Evolutionary conservation across 192 early-diverging fungal species (phyloP).

Genomic region (Phycomyces nitens): DNA sequence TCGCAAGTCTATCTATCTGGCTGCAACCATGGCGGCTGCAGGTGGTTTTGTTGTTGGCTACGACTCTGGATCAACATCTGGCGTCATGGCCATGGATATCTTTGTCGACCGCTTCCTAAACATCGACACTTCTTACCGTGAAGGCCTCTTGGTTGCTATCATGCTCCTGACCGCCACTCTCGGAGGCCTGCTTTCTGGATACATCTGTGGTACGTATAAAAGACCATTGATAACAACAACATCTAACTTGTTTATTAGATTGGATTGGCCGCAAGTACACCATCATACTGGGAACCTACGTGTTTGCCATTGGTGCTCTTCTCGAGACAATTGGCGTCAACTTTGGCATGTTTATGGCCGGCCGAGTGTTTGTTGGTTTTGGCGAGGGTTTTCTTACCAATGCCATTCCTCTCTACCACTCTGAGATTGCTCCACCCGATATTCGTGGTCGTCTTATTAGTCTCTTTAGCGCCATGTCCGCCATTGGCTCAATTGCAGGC

Average conservation of each 20-base stretch:
- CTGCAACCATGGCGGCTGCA: constrained; percentile 20
- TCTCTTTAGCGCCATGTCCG: constrained; percentile 85
- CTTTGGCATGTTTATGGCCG: constrained; percentile 35
- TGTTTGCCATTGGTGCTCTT: constrained; percentile 72
- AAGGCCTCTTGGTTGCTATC: constrained; percentile 27
- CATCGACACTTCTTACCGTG: constrained; percentile 10
- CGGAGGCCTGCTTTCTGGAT: constrained; percentile 24
- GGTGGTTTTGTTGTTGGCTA: constrained; percentile 33
- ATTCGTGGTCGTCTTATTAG: constrained; percentile 85
- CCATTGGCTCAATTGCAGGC: constrained; percentile 71
- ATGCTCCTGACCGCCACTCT: constrained; percentile 34
- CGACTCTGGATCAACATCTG: constrained; percentile 25
- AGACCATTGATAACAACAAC: no score
- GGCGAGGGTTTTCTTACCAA: constrained; percentile 36
- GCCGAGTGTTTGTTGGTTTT: constrained; percentile 31
- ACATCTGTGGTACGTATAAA: constrained; percentile 31
- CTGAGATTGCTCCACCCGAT: constrained; percentile 67
- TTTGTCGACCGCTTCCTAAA: constrained; percentile 11
- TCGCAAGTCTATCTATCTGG: constrained; percentile 22
- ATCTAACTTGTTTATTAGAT: constrained; percentile 26
- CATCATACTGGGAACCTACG: constrained; percentile 57
- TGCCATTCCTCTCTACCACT: constrained; percentile 34
- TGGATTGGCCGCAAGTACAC: constrained; percentile 60
- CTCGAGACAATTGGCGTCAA: constrained; percentile 62
- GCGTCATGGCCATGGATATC: constrained; percentile 18